phyloP scores from a whole-genome alignment of 2,329 filamentous ascomycete genomes.

The Phoma herbarum region DNA sequence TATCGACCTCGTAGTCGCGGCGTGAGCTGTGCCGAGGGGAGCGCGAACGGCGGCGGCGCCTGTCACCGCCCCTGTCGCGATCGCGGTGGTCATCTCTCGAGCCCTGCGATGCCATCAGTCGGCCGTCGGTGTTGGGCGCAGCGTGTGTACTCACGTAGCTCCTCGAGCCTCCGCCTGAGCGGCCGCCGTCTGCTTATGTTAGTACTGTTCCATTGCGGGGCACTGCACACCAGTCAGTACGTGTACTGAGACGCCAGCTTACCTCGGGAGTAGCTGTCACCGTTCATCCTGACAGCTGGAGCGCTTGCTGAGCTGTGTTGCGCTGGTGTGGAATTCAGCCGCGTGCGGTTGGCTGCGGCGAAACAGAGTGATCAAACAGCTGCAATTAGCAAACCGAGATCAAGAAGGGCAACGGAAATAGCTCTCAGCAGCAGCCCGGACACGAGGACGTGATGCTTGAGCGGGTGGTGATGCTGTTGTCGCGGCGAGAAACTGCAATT shows the following conservation, averaged over 20 bases:
- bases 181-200: conserved; percentile 50
- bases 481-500: conserved; percentile 19
- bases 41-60: conserved; percentile 77
- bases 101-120: conserved; percentile 40
- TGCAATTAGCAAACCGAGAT: conserved; percentile 27
- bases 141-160: conserved; percentile 48
- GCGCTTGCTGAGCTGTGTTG: conserved; percentile 23
- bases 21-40: conserved; percentile 77
- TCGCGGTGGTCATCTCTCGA: conserved; percentile 46
- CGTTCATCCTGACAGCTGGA: conserved; percentile 72
- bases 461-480: conserved; percentile 16
- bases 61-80: conserved; percentile 41
- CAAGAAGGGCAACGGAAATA: conserved; percentile 24
- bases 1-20: conserved; percentile 78
- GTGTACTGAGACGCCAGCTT: conserved; percentile 50
- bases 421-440: conserved; percentile 9
- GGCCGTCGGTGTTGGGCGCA: conserved; percentile 23
- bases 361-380: conserved; percentile 5
- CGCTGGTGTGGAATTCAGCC: conserved; percentile 9
- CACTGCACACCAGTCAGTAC: conserved; percentile 50
- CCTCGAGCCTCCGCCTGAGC: conserved; percentile 46
- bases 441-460: conserved; percentile 14
- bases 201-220: conserved; percentile 33
- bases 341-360: conserved; percentile 11
- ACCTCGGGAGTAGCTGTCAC: conserved; percentile 84